phyloP scores from a whole-genome alignment of 2,329 filamentous ascomycete species.

The Botryotinia globosa region DNA sequence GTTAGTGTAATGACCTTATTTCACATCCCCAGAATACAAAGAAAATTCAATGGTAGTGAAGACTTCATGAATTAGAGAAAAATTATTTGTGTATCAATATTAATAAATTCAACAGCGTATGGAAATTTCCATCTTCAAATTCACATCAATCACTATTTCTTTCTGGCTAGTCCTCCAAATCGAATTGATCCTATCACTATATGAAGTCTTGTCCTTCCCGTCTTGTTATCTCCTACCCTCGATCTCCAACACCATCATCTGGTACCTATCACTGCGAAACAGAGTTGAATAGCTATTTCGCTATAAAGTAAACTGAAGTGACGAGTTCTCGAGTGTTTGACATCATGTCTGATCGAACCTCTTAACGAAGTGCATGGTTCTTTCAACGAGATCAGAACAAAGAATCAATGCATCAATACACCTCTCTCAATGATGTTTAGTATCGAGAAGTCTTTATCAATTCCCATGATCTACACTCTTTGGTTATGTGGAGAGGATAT shows the following conservation, averaged over 20 bases:
- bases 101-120: background rate
- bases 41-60: background rate
- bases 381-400: background rate
- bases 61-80: background rate
- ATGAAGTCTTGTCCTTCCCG: background rate
- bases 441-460: background rate
- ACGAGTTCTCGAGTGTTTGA: background rate
- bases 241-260: background rate
- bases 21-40: background rate
- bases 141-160: background rate
- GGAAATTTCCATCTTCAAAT: background rate
- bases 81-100: too few species aligned
- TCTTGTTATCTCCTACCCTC: background rate
- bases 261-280: background rate
- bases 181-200: background rate
- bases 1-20: slow-evolving; percentile 13
- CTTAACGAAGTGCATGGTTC: background rate
- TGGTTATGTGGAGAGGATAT: too few species aligned
- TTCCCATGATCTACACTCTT: background rate
- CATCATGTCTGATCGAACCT: background rate
- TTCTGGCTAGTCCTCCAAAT: background rate
- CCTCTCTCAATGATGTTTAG: background rate
- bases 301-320: background rate
- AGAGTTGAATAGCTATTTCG: background rate
- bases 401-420: background rate